Evolutionary conservation across 495 filamentous ascomycete species (phyloP).

Genomic region (Cercophora scortea): DNA sequence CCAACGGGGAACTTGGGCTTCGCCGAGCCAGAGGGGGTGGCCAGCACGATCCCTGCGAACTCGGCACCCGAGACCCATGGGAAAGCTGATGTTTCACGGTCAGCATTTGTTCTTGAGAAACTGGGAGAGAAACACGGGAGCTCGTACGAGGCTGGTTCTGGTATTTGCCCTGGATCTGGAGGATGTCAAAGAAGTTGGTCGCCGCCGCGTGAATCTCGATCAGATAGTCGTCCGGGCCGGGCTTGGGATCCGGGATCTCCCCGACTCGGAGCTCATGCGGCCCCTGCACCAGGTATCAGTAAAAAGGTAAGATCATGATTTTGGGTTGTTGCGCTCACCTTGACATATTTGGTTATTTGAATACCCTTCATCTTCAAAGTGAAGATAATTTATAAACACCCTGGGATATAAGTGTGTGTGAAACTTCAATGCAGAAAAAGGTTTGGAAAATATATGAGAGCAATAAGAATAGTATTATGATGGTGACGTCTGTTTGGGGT

Average conservation of each 20-base stretch:
- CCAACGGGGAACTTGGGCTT: constrained; percentile 57
- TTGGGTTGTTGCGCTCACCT: constrained; percentile 30
- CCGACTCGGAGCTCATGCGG: constrained; percentile 71
- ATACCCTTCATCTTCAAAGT: constrained; percentile 65
- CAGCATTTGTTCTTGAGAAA: neutral
- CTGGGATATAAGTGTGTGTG: neutral
- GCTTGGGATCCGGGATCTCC: constrained; percentile 62
- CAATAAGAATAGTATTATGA: neutral
- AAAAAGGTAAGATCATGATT: neutral
- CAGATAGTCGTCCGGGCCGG: constrained; percentile 67
- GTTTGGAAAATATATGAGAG: neutral
- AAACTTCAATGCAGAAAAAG: neutral
- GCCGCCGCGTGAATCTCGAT: constrained; percentile 82
- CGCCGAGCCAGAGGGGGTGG: constrained; percentile 44
- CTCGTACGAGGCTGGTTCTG: constrained; percentile 51
- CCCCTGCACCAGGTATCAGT: constrained; percentile 40
- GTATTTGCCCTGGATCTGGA: constrained; percentile 78
- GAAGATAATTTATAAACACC: neutral
- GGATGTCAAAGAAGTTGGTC: constrained; percentile 92
- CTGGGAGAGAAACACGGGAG: neutral
- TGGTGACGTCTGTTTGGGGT: no score
- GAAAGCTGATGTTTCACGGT: constrained; percentile 33
- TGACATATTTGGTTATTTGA: constrained; percentile 75
- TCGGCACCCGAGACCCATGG: constrained; percentile 86
- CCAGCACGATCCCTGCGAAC: constrained; percentile 71